A percentile compares a stretch with the other conserved stretches of the same genome.
Conservation (phyloP, 352 stramenopile genomes). For the Globisporangium nodosum region DNA sequence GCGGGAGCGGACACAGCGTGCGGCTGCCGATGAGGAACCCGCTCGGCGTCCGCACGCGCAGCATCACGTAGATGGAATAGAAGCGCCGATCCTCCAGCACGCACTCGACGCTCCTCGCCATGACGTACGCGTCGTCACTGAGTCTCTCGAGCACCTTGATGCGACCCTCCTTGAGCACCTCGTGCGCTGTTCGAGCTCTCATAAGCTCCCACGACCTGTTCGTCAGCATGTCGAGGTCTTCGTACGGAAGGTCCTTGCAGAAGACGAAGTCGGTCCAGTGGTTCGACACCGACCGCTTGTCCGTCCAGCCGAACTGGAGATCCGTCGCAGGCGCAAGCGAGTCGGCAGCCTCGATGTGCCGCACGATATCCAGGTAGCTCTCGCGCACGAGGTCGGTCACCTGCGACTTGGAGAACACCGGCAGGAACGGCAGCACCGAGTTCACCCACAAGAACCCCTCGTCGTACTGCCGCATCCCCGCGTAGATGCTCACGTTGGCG, state of each 20-base stretch:
- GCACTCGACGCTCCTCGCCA: no score
- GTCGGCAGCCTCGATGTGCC: slow-evolving; percentile 8
- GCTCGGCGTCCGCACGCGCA: no score
- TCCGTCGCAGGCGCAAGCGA: slow-evolving; percentile 10
- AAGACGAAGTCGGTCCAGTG: slow-evolving; percentile 20
- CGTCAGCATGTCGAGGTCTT: slow-evolving; percentile 13
- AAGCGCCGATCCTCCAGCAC: no score
- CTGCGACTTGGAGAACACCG: slow-evolving; percentile 7
- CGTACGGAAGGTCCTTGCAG: slow-evolving; percentile 19
- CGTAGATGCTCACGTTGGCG: neutral
- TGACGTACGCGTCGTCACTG: no score
- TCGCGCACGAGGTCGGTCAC: slow-evolving; percentile 2
- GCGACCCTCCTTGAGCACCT: no score
- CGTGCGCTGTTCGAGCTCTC: neutral
- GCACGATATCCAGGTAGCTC: slow-evolving; percentile 7
- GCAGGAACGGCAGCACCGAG: slow-evolving; percentile 14
- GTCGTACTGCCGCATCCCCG: neutral
- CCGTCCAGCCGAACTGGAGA: slow-evolving; percentile 24
- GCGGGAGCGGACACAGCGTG: no score
- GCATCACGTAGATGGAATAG: no score
- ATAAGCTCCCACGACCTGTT: slow-evolving; percentile 14
- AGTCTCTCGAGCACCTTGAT: no score
- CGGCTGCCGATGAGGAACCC: no score
- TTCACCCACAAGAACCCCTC: slow-evolving; percentile 13
- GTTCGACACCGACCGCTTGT: slow-evolving; percentile 11